phyloP scores from a whole-genome alignment of 164 flowering plant genomes.

The Taxillus chinensis region DNA sequence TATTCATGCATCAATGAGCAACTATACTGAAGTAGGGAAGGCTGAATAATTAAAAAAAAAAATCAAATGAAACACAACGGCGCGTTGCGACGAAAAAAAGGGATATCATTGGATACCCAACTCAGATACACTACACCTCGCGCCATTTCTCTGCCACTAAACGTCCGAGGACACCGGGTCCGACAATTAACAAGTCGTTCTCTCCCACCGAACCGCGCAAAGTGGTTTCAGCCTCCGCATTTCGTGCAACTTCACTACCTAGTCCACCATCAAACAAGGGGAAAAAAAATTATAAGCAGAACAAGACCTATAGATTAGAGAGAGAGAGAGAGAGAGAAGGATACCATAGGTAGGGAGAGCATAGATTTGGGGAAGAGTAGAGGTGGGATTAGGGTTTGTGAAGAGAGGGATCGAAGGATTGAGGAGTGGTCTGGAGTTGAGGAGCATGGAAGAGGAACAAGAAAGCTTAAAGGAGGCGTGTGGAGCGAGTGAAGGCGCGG shows the following conservation, averaged over 20 bases:
- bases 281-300: neutral
- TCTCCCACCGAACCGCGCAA: conserved; percentile 34
- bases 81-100: no score
- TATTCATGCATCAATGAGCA: no score
- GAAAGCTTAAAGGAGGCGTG: neutral
- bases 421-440: neutral
- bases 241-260: conserved; percentile 25
- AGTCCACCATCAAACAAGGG: neutral
- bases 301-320: no score
- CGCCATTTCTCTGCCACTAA: conserved; percentile 74
- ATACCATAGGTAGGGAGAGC: conserved; percentile 27
- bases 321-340: neutral
- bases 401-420: neutral
- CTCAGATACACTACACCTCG: conserved; percentile 26
- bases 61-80: no score
- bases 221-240: conserved; percentile 23
- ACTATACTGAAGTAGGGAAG: no score
- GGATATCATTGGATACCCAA: no score
- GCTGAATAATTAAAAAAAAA: no score
- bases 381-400: neutral
- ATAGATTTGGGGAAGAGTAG: conserved; percentile 11
- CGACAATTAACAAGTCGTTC: conserved; percentile 65
- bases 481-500: neutral
- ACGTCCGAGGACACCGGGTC: conserved; percentile 93
- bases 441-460: neutral